Percentiles rank a stretch among this genome's conserved stretches.
Conservation (phyloP, 352 stramenopile genomes). For the Plasmopara muralis region DNA sequence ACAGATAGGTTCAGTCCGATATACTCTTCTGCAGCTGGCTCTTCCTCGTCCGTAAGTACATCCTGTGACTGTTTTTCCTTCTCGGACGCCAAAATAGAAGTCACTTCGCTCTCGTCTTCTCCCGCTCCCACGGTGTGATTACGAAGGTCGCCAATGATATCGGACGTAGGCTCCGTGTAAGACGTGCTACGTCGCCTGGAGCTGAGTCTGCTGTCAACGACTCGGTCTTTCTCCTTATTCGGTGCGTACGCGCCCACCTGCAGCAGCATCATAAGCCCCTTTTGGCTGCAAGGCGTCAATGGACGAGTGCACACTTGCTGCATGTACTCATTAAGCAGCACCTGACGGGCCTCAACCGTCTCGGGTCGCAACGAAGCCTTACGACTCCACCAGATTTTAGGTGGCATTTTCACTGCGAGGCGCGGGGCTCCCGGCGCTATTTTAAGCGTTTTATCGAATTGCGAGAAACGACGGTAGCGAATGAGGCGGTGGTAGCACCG, state of each 20-base stretch:
- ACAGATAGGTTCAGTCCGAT: not conserved
- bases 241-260: constrained; percentile 47
- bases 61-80: constrained; percentile 11
- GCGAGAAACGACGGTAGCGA: constrained; percentile 55
- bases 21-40: not conserved
- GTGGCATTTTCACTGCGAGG: constrained; percentile 33
- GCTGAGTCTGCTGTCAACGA: constrained; percentile 20
- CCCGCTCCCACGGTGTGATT: constrained; percentile 10
- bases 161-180: constrained; percentile 15
- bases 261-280: constrained; percentile 51
- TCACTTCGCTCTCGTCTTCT: constrained; percentile 3
- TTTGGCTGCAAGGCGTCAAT: constrained; percentile 34
- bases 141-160: constrained; percentile 15
- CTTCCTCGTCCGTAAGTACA: constrained; percentile 19
- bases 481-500: constrained; percentile 65
- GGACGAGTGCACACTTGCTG: constrained; percentile 36
- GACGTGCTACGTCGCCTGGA: constrained; percentile 19
- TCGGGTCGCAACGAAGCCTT: constrained; percentile 46
- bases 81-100: not conserved
- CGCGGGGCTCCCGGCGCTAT: constrained; percentile 16
- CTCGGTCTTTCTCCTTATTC: constrained; percentile 18
- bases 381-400: constrained; percentile 51
- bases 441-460: constrained; percentile 44
- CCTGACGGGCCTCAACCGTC: constrained; percentile 58
- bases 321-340: constrained; percentile 75